phyloP scores from a whole-genome alignment of 169 alveolate species.

The Plasmodium blacklocki region DNA sequence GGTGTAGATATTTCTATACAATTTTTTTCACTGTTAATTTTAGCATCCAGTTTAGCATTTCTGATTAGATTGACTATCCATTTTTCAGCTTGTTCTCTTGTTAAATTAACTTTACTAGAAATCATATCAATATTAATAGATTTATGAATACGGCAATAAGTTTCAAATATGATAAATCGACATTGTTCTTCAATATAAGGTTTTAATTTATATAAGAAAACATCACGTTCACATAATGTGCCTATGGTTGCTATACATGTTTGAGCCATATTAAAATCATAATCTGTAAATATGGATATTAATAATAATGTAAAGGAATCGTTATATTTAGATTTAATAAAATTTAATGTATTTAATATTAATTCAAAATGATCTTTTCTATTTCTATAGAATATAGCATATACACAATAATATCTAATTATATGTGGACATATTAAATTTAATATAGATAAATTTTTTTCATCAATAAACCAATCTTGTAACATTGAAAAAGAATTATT shows the following conservation, averaged over 20 bases:
- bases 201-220: constrained; percentile 89
- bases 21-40: constrained; percentile 92
- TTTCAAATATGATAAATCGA: constrained; percentile 91
- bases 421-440: constrained; percentile 85
- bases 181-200: constrained; percentile 91
- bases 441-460: constrained; percentile 84
- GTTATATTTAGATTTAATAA: constrained; percentile 84
- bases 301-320: constrained; percentile 92
- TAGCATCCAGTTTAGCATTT: constrained; percentile 90
- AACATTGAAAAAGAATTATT: constrained; percentile 83
- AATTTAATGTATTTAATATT: constrained; percentile 83
- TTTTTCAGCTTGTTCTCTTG: constrained; percentile 91
- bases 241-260: constrained; percentile 85
- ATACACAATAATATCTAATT: constrained; percentile 86
- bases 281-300: constrained; percentile 90
- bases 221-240: constrained; percentile 84
- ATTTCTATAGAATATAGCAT: constrained; percentile 84
- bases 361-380: constrained; percentile 87
- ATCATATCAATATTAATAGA: constrained; percentile 91
- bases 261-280: constrained; percentile 92
- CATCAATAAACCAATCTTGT: constrained; percentile 87
- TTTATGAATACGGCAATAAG: constrained; percentile 93
- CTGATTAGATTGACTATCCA: constrained; percentile 94
- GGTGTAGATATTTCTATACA: constrained; percentile 92
- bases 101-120: constrained; percentile 90